Evolutionary conservation across 371 early-diverging fungal species (phyloP).

Genomic region (Lichtheimia ornata): DNA sequence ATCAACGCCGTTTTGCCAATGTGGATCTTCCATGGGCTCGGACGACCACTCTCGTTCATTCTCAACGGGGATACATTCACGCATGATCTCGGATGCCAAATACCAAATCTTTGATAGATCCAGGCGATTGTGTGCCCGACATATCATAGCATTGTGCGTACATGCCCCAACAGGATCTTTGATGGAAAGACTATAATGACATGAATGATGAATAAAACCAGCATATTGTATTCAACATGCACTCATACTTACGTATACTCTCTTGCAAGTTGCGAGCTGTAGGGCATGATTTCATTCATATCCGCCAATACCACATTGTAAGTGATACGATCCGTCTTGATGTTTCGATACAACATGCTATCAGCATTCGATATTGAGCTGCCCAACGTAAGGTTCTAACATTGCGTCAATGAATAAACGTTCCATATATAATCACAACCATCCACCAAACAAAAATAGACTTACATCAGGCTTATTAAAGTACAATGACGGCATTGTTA

Average conservation of each 20-base stretch:
- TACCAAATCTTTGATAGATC: slow-evolving; percentile 74
- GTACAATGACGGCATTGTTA: slow-evolving; percentile 40
- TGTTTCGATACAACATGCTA: slow-evolving; percentile 37
- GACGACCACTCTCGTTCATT: slow-evolving; percentile 10
- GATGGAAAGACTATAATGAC: slow-evolving; percentile 28
- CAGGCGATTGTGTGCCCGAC: slow-evolving; percentile 44
- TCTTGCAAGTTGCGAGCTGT: slow-evolving; percentile 53
- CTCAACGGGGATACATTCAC: slow-evolving; percentile 45
- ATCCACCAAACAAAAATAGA: not conserved
- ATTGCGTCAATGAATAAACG: not conserved
- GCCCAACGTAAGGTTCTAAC: slow-evolving; percentile 35
- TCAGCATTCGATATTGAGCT: slow-evolving; percentile 32
- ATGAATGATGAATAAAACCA: slow-evolving; percentile 4
- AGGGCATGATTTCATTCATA: slow-evolving; percentile 51
- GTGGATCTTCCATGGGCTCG: slow-evolving; percentile 1
- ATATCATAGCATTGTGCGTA: slow-evolving; percentile 62
- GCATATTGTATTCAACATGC: not conserved
- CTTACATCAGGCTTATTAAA: slow-evolving; percentile 45
- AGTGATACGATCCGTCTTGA: slow-evolving; percentile 43
- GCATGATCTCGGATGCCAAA: slow-evolving; percentile 66
- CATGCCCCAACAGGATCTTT: slow-evolving; percentile 63
- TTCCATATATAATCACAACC: no score
- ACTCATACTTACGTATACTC: slow-evolving; percentile 49
- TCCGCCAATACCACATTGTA: slow-evolving; percentile 48
- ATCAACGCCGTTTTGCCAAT: slow-evolving; percentile 25